Evolutionary conservation across 139 green algal species (phyloP).

Genomic region (Chlorella sorokiniana): DNA sequence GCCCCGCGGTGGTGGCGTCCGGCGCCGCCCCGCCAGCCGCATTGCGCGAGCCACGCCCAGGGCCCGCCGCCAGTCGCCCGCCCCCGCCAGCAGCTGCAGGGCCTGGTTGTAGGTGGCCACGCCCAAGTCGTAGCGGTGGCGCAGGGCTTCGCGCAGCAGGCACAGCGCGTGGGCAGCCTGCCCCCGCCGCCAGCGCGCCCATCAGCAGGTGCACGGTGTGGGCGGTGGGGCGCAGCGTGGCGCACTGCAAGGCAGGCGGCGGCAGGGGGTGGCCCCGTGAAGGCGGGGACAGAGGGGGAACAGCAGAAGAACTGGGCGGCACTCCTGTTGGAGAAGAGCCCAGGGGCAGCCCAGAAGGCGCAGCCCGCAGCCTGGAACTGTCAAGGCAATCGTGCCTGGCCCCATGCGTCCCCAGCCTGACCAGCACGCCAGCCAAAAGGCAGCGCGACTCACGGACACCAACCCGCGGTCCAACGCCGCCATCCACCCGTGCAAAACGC

Average conservation of each 20-base stretch:
- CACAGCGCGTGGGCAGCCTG: constrained; percentile 11
- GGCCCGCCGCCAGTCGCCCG: not conserved
- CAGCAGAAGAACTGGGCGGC: not conserved
- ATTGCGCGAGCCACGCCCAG: not conserved
- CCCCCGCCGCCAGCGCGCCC: constrained; percentile 3
- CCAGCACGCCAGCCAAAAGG: not conserved
- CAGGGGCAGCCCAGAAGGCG: too few species aligned
- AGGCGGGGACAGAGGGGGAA: not conserved
- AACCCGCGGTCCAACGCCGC: too few species aligned
- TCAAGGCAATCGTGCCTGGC: too few species aligned
- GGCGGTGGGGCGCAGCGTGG: not conserved
- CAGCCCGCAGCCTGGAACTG: too few species aligned
- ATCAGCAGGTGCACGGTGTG: constrained; percentile 20
- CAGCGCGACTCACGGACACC: too few species aligned
- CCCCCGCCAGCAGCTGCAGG: constrained; percentile 19
- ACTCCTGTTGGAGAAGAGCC: too few species aligned
- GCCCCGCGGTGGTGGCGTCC: not conserved
- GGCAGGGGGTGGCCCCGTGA: not conserved
- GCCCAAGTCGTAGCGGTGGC: not conserved
- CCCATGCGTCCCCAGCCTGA: too few species aligned
- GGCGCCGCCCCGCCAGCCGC: not conserved
- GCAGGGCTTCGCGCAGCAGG: constrained; percentile 10
- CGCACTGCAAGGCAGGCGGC: not conserved
- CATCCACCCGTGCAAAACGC: too few species aligned
- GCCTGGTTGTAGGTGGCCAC: not conserved